These are phyloP conservation scores for Atractiella rhizophila DNA, from an alignment of 768 basidiomycete genomes.

Conservation along the genomic window DNA sequence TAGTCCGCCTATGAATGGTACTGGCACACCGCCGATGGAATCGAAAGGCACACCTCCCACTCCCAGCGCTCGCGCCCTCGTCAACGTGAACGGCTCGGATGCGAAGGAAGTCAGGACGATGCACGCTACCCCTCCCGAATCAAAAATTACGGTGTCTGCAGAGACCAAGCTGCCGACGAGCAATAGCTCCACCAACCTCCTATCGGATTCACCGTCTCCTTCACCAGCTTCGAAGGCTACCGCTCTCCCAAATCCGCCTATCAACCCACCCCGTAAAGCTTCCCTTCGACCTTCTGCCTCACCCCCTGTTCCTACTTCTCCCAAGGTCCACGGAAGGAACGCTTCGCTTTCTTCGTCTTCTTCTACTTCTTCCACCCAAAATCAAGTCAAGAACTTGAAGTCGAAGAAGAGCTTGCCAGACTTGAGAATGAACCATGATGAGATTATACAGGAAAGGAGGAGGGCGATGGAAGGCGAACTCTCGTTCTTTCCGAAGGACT, in stretches of 20 bases:
- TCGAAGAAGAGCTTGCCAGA: conserved; percentile 71
- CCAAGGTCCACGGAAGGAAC: neutral
- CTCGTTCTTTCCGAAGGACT: neutral
- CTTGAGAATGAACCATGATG: conserved; percentile 30
- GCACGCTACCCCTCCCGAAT: too few species aligned
- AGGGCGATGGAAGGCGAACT: neutral
- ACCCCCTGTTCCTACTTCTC: neutral
- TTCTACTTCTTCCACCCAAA: neutral
- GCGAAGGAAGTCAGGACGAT: too few species aligned
- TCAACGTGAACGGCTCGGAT: too few species aligned
- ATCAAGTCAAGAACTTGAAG: conserved; percentile 10
- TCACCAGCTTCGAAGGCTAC: neutral
- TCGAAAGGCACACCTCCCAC: too few species aligned
- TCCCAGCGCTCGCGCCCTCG: too few species aligned
- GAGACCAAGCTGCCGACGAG: too few species aligned
- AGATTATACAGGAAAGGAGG: conserved; percentile 23
- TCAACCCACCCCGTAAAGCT: neutral
- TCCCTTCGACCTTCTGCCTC: neutral
- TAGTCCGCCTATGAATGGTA: too few species aligned
- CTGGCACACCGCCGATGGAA: too few species aligned
- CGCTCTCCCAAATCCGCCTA: neutral
- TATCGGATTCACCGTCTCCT: too few species aligned
- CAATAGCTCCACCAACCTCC: too few species aligned
- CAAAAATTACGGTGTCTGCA: too few species aligned
- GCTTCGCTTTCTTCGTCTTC: conserved; percentile 4